These are phyloP conservation scores for Globisporangium carolinianum DNA, from an alignment of 352 stramenopile genomes.

Conservation along the genomic window DNA sequence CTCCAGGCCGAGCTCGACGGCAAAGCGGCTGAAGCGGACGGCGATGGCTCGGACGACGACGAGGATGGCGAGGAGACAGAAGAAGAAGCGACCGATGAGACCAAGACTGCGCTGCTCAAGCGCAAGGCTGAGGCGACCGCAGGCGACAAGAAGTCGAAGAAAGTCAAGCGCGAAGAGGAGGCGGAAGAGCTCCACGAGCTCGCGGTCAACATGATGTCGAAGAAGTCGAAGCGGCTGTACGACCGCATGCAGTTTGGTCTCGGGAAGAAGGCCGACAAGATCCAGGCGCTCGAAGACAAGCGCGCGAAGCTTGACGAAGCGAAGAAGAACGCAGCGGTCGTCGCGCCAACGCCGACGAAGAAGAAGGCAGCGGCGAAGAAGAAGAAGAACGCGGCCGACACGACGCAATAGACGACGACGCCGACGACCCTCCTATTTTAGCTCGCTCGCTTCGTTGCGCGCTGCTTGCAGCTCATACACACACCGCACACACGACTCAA, in stretches of 20 bases:
- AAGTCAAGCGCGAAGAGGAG: slow-evolving; percentile 71
- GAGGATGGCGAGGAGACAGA: slow-evolving; percentile 21
- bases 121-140: slow-evolving; percentile 25
- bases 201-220: slow-evolving; percentile 91
- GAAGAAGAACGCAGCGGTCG: slow-evolving; percentile 29
- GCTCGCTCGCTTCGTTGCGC: no score
- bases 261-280: slow-evolving; percentile 83
- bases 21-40: slow-evolving; percentile 14
- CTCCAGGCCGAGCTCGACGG: slow-evolving; percentile 74
- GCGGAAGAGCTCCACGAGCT: slow-evolving; percentile 77
- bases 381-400: not conserved
- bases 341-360: slow-evolving; percentile 19
- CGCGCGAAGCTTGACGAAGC: slow-evolving; percentile 55
- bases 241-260: slow-evolving; percentile 90
- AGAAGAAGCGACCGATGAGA: slow-evolving; percentile 15
- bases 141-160: slow-evolving; percentile 63
- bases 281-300: slow-evolving; percentile 80
- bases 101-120: slow-evolving; percentile 31
- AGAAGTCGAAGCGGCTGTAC: slow-evolving; percentile 89
- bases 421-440: not conserved
- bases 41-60: slow-evolving; percentile 29
- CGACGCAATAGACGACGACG: slow-evolving; percentile 12
- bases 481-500: not conserved
- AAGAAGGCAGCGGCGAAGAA: slow-evolving; percentile 12
- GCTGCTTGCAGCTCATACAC: not conserved